Base-by-base conservation (phyloP, 106 monocot species). In the Platanthera guangdongensis region DNA sequence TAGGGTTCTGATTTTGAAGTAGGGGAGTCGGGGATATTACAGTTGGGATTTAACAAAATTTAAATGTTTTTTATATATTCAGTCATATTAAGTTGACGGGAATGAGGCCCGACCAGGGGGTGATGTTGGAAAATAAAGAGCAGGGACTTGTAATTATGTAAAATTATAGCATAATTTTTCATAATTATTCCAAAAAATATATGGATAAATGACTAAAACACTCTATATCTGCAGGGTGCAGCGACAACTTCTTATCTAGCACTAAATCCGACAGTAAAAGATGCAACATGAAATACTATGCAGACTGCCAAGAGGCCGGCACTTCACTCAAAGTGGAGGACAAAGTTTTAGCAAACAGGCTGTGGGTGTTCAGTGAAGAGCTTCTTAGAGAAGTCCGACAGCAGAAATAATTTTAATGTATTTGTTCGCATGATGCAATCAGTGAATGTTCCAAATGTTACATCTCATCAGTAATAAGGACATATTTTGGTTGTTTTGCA, bases 241-340 rank as follows among this genome's bases (percentile, higher is more conserved):
- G 85, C 85, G 71, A 85, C 81, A 47, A 85, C 62, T 65, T 85
- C 81, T 59, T 85, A 85, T 54, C 32, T 85, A 50, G 81, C 75
- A 22, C 30, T 85, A 18, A 67, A 82, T 63, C 81, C 81, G 47
- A 76, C 79, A 1, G n/a, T 75, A 68, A 78, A 59, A 63, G 71
- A 76, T 78, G 76, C 69, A 48, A 75, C 70, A 5, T 81, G 85
- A 15, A 85, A 63, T 85, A 81, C 71, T 81, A 81, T 72, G 62
- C 22, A 13, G 28, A 85, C 72, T 81, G 85, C 85, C 78, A 85
- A 49, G 79, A 78, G 49, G 64, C 60, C 19, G 75, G 22, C 11
- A 78, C 85, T 75, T 45, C 71, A 53, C 8, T 4, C 1, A 39
- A 64, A 64, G 81, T 76, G 64, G 72, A 47, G 70, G 81, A 85